phyloP scores from a whole-genome alignment of 441 rosid species.

The Corymbia citriodora region DNA sequence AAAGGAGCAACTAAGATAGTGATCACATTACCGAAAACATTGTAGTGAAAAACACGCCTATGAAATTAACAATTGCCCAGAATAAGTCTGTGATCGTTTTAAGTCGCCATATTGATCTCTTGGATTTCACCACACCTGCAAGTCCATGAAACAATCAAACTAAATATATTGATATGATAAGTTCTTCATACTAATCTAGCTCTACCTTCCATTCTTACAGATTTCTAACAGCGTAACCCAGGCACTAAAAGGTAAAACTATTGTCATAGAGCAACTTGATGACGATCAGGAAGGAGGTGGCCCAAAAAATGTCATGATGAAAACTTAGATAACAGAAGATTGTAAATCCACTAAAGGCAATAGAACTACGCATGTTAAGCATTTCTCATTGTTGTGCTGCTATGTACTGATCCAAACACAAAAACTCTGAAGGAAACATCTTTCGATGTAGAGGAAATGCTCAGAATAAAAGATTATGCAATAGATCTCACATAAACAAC shows the following conservation, averaged over 20 bases:
- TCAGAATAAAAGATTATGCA: not conserved
- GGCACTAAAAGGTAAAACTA: not conserved
- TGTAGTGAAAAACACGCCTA: slow-evolving; percentile 66
- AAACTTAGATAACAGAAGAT: not conserved
- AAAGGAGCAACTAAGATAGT: not conserved
- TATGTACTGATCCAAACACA: not conserved
- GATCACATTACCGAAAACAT: slow-evolving; percentile 65
- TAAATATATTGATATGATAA: not conserved
- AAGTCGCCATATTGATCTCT: slow-evolving; percentile 70
- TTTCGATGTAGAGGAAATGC: not conserved
- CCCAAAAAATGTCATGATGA: not conserved
- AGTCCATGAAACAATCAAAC: not conserved
- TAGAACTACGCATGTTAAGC: not conserved
- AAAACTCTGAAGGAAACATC: not conserved
- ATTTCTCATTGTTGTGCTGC: not conserved
- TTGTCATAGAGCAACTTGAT: not conserved
- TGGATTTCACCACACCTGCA: slow-evolving; percentile 72
- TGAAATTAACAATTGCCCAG: slow-evolving; percentile 66
- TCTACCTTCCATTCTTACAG: not conserved
- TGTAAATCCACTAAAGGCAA: not conserved
- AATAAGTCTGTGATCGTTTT: slow-evolving; percentile 72
- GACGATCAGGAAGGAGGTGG: not conserved
- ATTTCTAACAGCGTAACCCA: not conserved
- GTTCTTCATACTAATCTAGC: not conserved
- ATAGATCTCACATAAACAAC: not conserved